A percentile compares a stretch with the other conserved stretches of the same genome.
phyloP scores from a whole-genome alignment of 148 eudicot genomes.

The Chenopodium suecicum region DNA sequence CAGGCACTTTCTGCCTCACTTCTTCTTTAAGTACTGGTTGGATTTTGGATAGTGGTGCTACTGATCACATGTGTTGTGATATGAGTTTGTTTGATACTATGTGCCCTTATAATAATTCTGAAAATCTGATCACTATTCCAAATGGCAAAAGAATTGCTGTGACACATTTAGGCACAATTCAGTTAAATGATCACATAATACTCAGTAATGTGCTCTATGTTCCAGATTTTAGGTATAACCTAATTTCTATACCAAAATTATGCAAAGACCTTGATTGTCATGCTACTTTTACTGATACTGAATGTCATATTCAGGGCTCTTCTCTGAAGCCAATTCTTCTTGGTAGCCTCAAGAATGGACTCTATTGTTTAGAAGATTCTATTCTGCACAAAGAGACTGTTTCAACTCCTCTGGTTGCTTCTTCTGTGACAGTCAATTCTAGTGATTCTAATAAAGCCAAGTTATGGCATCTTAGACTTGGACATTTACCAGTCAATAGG shows the following conservation, averaged over 20 bases:
- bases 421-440: too few relatives aligned
- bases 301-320: neutral
- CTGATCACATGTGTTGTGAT: neutral
- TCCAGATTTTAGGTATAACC: neutral
- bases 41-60: neutral
- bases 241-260: neutral
- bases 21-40: too few relatives aligned
- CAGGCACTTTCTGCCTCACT: too few relatives aligned
- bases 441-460: neutral
- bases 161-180: neutral
- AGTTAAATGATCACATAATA: neutral
- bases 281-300: neutral
- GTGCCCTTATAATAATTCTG: too few relatives aligned
- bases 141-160: neutral
- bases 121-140: neutral
- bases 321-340: neutral
- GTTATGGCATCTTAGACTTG: neutral
- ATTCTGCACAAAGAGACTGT: fast-evolving
- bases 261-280: neutral
- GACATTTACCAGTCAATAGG: neutral
- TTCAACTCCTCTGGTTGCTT: too few relatives aligned
- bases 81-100: neutral
- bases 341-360: neutral
- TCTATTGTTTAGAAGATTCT: neutral
- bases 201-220: neutral